phyloP scores from a whole-genome alignment of 2,329 filamentous ascomycete species.

The Phoma herbarum region DNA sequence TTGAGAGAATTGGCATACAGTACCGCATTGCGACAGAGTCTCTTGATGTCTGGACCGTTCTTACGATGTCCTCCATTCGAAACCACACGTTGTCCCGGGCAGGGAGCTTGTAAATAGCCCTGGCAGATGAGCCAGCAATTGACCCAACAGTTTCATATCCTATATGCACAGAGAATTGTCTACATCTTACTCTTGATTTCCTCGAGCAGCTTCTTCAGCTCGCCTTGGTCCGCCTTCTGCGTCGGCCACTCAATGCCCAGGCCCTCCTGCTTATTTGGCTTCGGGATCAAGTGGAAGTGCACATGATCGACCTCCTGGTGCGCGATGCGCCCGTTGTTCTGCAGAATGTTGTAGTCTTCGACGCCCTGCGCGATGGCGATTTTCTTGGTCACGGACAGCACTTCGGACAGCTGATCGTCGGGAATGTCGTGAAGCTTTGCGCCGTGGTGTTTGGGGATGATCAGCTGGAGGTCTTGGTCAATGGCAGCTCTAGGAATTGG shows the following conservation, averaged over 20 bases:
- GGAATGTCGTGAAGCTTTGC: slow-evolving; percentile 92
- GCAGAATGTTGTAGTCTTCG: slow-evolving; percentile 88
- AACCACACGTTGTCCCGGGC: too few species aligned
- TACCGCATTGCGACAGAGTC: neutral
- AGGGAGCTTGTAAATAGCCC: neutral
- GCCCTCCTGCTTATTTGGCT: slow-evolving; percentile 84
- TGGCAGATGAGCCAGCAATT: neutral
- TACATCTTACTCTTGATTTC: slow-evolving; percentile 91
- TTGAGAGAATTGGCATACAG: neutral
- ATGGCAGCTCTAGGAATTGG: neutral
- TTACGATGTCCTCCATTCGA: too few species aligned
- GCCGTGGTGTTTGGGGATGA: slow-evolving; percentile 95
- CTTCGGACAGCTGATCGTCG: slow-evolving; percentile 82
- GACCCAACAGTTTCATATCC: neutral
- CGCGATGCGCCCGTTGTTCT: slow-evolving; percentile 92
- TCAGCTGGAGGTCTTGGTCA: slow-evolving; percentile 69
- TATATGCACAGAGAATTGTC: neutral
- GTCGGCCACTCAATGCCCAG: slow-evolving; percentile 82
- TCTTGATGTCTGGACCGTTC: neutral
- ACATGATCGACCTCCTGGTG: slow-evolving; percentile 95
- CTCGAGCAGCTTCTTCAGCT: slow-evolving; percentile 79
- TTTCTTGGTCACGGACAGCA: slow-evolving; percentile 88
- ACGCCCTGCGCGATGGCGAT: slow-evolving; percentile 80
- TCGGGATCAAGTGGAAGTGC: slow-evolving; percentile 98
- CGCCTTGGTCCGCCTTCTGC: slow-evolving; percentile 78